Percentiles rank a stretch among this genome's conserved stretches.
These are phyloP conservation scores for Gamarada debralockiae DNA, from an alignment of 495 filamentous ascomycete species.

Conservation along the genomic window DNA sequence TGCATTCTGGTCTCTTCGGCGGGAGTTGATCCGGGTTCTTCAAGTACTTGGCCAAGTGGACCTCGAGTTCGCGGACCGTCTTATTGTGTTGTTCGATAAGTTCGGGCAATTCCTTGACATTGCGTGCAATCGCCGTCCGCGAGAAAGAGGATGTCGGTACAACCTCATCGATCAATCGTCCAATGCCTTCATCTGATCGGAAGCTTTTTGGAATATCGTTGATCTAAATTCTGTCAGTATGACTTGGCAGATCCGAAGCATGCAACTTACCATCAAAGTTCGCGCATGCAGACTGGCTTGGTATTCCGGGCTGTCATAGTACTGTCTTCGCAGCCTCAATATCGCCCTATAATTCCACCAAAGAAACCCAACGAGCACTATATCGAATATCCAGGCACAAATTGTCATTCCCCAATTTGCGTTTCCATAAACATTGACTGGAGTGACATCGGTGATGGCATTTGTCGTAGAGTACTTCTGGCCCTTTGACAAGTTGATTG, in stretches of 20 bases:
- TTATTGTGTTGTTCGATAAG: slow-evolving; percentile 82
- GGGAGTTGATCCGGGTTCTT: slow-evolving; percentile 82
- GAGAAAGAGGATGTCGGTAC: slow-evolving; percentile 74
- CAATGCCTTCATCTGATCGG: slow-evolving; percentile 80
- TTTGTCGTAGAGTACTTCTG: slow-evolving; percentile 49
- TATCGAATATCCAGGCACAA: slow-evolving; percentile 73
- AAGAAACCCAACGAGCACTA: slow-evolving; percentile 72
- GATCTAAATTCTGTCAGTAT: slow-evolving; percentile 45
- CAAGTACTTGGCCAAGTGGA: slow-evolving; percentile 81
- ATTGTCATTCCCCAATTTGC: slow-evolving; percentile 79
- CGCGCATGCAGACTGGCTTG: slow-evolving; percentile 83
- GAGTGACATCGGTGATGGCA: slow-evolving; percentile 45
- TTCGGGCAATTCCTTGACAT: slow-evolving; percentile 80
- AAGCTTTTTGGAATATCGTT: slow-evolving; percentile 76
- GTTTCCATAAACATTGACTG: slow-evolving; percentile 49
- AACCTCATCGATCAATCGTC: slow-evolving; percentile 70
- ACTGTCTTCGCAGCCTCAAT: slow-evolving; percentile 62
- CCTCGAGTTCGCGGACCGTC: slow-evolving; percentile 76
- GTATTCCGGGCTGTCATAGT: slow-evolving; percentile 87
- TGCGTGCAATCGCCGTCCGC: slow-evolving; percentile 78
- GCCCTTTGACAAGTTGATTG: slow-evolving; percentile 63
- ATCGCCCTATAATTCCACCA: slow-evolving; percentile 88
- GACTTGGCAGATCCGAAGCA: not conserved
- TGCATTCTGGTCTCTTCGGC: slow-evolving; percentile 70
- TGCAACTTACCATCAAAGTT: slow-evolving; percentile 70